Percentiles rank a stretch among this genome's conserved stretches.
These are phyloP conservation scores for Fusarium brevicatenulatum DNA, from an alignment of 2,329 filamentous ascomycete species.

Conservation along the genomic window DNA sequence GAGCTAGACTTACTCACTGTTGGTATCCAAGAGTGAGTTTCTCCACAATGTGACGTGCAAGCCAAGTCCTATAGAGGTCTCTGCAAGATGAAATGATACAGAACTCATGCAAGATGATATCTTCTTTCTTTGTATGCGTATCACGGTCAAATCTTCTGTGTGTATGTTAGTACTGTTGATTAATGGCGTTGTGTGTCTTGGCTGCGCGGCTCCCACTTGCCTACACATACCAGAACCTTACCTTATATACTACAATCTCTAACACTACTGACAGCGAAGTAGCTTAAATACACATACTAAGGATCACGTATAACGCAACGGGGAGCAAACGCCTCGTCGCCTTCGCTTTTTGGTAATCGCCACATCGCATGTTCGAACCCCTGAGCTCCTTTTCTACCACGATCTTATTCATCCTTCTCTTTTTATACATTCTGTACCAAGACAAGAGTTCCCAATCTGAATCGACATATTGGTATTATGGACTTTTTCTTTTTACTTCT, in stretches of 20 bases:
- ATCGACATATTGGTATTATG: rapidly evolving
- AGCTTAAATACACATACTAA: background rate
- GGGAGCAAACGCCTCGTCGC: background rate
- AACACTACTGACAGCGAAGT: background rate
- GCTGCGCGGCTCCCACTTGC: background rate
- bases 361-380: background rate
- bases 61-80: too few species aligned
- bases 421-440: background rate
- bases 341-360: background rate
- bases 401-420: rapidly evolving
- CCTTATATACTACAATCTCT: background rate
- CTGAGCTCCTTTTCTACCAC: background rate
- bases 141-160: background rate
- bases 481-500: background rate
- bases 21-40: too few species aligned
- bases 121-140: background rate
- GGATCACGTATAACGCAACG: background rate
- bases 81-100: background rate
- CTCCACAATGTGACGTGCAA: too few species aligned
- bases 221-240: background rate
- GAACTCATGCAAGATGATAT: background rate
- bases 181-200: background rate
- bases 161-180: background rate
- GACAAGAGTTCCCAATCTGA: rapidly evolving
- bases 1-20: too few species aligned